Evolutionary conservation across 345 rosid genomes (phyloP).

Genomic region (Noccaea bulbosa): DNA sequence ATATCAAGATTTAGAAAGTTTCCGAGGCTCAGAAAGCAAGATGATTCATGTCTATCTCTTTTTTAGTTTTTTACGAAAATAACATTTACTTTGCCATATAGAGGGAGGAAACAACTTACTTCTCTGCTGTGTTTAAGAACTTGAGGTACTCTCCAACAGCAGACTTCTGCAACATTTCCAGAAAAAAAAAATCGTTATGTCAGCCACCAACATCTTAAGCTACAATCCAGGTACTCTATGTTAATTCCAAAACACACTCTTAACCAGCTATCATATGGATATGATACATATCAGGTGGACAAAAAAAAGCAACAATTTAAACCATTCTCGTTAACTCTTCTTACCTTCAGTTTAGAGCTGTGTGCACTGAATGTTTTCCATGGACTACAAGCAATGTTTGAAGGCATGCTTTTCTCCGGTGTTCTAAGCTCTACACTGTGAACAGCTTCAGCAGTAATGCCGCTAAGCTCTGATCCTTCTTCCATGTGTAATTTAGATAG

Average conservation of each 20-base stretch:
- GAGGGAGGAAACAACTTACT: slow-evolving; percentile 50
- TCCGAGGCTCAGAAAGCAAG: neutral
- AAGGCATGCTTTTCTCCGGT: slow-evolving; percentile 48
- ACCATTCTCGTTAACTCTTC: neutral
- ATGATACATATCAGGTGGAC: neutral
- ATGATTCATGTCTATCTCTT: neutral
- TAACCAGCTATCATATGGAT: neutral
- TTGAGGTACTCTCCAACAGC: slow-evolving; percentile 64
- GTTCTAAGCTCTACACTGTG: slow-evolving; percentile 54
- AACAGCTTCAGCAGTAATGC: slow-evolving; percentile 26
- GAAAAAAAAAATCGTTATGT: neutral
- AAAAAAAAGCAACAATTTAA: neutral
- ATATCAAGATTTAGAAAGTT: neutral
- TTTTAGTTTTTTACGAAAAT: neutral
- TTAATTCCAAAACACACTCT: neutral
- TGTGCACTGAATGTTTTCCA: slow-evolving; percentile 55
- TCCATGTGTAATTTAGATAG: slow-evolving; percentile 7
- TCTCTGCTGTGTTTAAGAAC: slow-evolving; percentile 67
- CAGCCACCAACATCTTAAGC: no score
- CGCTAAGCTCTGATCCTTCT: slow-evolving; percentile 22
- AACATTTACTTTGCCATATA: neutral
- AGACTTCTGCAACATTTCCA: slow-evolving; percentile 52
- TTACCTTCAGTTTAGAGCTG: slow-evolving; percentile 61
- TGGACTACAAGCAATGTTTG: slow-evolving; percentile 44
- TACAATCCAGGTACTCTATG: neutral